These are phyloP conservation scores for Fusarium luffae DNA, from an alignment of 2,329 filamentous ascomycete species.

Conservation along the genomic window DNA sequence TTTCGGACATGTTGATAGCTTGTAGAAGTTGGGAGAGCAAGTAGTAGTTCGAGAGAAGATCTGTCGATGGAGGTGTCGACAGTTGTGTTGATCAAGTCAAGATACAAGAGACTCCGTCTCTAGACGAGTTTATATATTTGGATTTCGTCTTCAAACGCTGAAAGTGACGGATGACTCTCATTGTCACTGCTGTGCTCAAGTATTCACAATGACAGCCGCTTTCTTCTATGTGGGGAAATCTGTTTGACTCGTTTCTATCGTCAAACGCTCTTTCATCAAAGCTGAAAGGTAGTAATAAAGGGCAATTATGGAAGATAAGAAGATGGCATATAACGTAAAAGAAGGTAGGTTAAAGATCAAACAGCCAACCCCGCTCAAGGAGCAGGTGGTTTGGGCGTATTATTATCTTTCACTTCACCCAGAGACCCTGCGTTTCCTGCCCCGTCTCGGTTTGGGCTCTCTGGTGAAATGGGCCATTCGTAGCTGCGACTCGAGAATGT, in stretches of 20 bases:
- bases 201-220: background rate
- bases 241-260: conserved; percentile 1
- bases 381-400: background rate
- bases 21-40: background rate
- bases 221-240: background rate
- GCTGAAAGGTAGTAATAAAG: background rate
- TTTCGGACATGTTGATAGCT: conserved; percentile 3
- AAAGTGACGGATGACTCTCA: background rate
- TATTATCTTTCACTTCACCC: background rate
- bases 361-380: background rate
- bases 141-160: background rate
- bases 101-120: background rate
- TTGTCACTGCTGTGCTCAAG: background rate
- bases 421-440: background rate
- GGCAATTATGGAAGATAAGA: background rate
- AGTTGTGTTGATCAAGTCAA: conserved; percentile 11
- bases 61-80: conserved; percentile 1
- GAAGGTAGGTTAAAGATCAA: background rate
- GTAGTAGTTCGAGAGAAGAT: background rate
- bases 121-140: background rate
- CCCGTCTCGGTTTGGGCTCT: background rate
- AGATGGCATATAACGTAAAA: background rate
- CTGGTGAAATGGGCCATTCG: conserved; percentile 17
- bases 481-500: background rate
- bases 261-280: background rate